Percentiles rank a stretch among this genome's conserved stretches.
phyloP scores from a whole-genome alignment of 768 basidiomycete species.

The Mycena latifolia region DNA sequence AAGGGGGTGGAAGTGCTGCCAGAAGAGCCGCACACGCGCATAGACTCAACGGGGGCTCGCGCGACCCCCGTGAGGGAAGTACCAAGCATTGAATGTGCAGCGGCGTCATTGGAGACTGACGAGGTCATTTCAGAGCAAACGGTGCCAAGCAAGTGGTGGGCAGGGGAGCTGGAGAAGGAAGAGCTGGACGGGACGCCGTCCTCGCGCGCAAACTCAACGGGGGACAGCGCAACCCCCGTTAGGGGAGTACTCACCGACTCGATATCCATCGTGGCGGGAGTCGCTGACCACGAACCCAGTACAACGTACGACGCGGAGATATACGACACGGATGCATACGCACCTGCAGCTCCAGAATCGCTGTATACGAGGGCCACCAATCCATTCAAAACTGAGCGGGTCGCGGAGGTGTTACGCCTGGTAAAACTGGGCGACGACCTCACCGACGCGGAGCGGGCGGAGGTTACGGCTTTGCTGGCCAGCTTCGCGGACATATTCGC shows the following conservation, averaged over 20 bases:
- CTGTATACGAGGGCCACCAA: not conserved
- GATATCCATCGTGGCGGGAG: not conserved
- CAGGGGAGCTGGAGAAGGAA: not conserved
- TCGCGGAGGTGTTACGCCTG: not conserved
- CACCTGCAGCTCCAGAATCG: not conserved
- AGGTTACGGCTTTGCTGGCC: not conserved
- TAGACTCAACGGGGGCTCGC: not conserved
- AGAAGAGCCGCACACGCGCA: not conserved
- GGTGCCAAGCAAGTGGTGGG: conserved; percentile 5
- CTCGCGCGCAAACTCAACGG: conserved; percentile 8
- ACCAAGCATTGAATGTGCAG: not conserved
- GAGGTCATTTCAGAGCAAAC: not conserved
- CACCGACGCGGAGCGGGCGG: not conserved
- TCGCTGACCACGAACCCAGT: conserved; percentile 5
- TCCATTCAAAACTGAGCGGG: not conserved
- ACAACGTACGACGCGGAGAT: not conserved
- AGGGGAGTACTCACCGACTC: conserved; percentile 1
- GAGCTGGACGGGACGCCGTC: not conserved
- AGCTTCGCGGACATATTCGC: not conserved
- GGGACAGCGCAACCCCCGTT: not conserved
- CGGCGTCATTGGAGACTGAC: not conserved
- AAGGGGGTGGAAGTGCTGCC: not conserved
- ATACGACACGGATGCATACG: conserved; percentile 3
- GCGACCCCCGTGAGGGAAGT: conserved; percentile 16
- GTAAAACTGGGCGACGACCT: not conserved